These are phyloP conservation scores for Mucor circinelloides DNA, from an alignment of 371 early-diverging fungal genomes.

Conservation along the genomic window DNA sequence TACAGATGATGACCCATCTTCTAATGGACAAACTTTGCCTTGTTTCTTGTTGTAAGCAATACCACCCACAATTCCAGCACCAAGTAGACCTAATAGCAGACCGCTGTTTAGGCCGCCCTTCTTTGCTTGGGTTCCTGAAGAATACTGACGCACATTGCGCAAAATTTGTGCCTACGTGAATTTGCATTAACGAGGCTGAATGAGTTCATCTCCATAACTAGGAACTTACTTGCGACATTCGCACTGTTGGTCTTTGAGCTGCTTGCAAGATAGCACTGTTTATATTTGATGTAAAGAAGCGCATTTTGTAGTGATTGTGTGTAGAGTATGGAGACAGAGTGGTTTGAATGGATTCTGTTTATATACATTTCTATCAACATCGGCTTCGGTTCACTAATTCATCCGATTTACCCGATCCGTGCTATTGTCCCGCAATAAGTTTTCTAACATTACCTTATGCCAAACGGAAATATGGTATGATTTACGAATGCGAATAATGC, in stretches of 20 bases:
- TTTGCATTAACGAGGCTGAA: not conserved
- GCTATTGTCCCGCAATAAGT: too few species aligned
- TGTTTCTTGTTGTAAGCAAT: conserved; percentile 41
- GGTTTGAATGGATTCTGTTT: not conserved
- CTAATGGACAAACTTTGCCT: conserved; percentile 27
- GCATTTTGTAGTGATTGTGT: conserved; percentile 13
- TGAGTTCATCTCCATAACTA: too few species aligned
- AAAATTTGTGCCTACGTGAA: conserved; percentile 4
- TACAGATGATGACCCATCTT: conserved; percentile 36
- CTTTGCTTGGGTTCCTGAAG: conserved; percentile 21
- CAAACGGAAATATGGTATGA: too few species aligned
- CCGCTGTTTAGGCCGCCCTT: conserved; percentile 40
- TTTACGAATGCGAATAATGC: too few species aligned
- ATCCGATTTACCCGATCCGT: not conserved
- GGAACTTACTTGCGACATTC: not conserved
- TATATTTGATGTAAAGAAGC: conserved; percentile 32
- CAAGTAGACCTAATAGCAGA: conserved; percentile 36
- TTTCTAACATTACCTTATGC: not conserved
- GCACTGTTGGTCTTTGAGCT: not conserved
- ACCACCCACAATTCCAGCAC: conserved; percentile 46
- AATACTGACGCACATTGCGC: conserved; percentile 25
- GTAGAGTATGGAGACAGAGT: not conserved
- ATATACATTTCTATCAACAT: not conserved
- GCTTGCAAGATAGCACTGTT: conserved; percentile 29
- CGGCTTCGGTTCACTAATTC: not conserved